Conservation (phyloP, 208 protist genomes). For the Naegleria fowleri region DNA sequence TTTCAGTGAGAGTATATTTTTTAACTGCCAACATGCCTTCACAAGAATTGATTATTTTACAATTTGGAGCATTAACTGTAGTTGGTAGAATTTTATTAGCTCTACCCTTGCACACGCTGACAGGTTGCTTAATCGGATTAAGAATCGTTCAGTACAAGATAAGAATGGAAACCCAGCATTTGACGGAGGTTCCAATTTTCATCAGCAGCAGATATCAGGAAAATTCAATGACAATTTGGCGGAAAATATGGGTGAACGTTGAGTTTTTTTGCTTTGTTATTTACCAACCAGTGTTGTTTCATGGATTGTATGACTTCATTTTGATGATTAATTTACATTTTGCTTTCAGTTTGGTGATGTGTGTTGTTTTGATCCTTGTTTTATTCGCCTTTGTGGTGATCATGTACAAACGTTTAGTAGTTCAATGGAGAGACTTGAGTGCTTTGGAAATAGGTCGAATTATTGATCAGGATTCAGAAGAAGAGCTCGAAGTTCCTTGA, state of each 20-base stretch:
- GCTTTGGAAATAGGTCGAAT: neutral
- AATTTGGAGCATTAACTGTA: neutral
- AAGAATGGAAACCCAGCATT: neutral
- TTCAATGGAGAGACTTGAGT: neutral
- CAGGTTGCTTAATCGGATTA: neutral
- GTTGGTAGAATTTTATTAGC: neutral
- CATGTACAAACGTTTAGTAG: neutral
- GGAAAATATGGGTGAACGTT: neutral
- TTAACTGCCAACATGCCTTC: neutral
- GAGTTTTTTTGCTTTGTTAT: neutral
- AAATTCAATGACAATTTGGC: neutral
- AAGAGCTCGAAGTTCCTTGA: neutral
- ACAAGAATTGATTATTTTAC: neutral
- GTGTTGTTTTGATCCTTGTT: neutral
- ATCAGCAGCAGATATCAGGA: neutral
- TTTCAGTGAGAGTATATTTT: neutral
- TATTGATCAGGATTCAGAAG: neutral
- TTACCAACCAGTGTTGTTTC: neutral
- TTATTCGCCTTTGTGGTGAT: neutral
- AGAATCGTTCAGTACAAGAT: neutral
- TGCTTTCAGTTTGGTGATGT: neutral
- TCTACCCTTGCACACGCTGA: neutral
- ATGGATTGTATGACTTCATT: slow-evolving; percentile 26
- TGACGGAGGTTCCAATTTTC: neutral
- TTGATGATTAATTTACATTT: neutral